Evolutionary conservation across 139 green algal genomes (phyloP).

Genomic region (Astrephomene gubernaculifera): DNA sequence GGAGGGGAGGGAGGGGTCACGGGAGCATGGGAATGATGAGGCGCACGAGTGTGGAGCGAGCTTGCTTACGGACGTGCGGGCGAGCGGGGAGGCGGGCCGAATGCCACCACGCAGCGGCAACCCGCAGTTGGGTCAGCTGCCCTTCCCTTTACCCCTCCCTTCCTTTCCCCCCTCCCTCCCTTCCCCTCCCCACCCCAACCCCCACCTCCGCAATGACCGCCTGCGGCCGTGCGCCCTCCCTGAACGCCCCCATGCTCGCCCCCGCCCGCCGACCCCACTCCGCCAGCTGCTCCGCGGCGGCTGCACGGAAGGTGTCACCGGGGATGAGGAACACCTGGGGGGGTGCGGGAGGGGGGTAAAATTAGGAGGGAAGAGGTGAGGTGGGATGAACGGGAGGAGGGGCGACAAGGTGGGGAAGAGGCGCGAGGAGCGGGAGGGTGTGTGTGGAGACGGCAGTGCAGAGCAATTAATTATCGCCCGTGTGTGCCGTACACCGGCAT

Average conservation of each 20-base stretch:
- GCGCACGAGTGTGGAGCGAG: no score
- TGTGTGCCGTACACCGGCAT: neutral
- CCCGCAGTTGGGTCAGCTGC: no score
- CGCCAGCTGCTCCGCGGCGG: conserved; percentile 94
- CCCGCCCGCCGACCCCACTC: conserved; percentile 85
- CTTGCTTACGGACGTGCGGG: no score
- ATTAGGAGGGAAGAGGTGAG: neutral
- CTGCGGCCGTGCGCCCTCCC: conserved; percentile 62
- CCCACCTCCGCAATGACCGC: conserved; percentile 50
- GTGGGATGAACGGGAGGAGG: neutral
- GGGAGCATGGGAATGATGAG: no score
- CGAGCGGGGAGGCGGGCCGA: no score
- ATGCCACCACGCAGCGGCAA: no score
- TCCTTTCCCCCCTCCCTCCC: no score
- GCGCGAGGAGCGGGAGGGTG: neutral
- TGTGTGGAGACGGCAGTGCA: neutral
- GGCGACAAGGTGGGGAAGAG: neutral
- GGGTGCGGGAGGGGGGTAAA: neutral
- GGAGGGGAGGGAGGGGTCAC: no score
- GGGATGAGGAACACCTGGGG: conserved; percentile 88
- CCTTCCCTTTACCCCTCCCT: no score
- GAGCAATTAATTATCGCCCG: neutral
- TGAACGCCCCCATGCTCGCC: conserved; percentile 71
- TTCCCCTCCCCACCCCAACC: no score
- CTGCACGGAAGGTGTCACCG: conserved; percentile 97